Conservation (phyloP, 148 eudicot genomes). For the Rhododendron simsii region DNA sequence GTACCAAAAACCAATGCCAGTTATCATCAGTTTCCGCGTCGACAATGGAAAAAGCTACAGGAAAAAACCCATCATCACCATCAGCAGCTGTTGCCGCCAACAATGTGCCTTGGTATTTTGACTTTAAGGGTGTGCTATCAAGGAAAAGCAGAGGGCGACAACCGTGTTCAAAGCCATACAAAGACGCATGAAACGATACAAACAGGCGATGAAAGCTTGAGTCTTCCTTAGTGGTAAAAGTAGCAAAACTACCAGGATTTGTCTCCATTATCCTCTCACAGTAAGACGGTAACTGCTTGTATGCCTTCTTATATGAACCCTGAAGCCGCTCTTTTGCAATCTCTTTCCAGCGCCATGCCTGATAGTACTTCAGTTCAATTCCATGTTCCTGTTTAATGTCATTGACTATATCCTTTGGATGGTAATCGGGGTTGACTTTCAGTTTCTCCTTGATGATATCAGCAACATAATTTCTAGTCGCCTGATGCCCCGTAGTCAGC, state of each 20-base stretch:
- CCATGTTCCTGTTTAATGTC: slow-evolving; percentile 92
- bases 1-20: slow-evolving; percentile 86
- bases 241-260: slow-evolving; percentile 96
- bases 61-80: slow-evolving; percentile 86
- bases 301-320: slow-evolving; percentile 95
- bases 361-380: slow-evolving; percentile 80
- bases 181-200: slow-evolving; percentile 81
- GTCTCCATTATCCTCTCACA: slow-evolving; percentile 90
- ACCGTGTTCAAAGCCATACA: slow-evolving; percentile 79
- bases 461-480: slow-evolving; percentile 96
- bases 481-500: slow-evolving; percentile 65
- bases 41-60: slow-evolving; percentile 91
- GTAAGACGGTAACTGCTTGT: slow-evolving; percentile 67
- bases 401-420: slow-evolving; percentile 94
- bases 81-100: slow-evolving; percentile 88
- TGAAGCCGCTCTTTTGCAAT: slow-evolving; percentile 96
- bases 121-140: slow-evolving; percentile 69
- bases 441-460: slow-evolving; percentile 86
- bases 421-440: slow-evolving; percentile 72
- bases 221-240: slow-evolving; percentile 88
- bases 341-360: slow-evolving; percentile 99
- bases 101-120: slow-evolving; percentile 91
- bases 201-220: slow-evolving; percentile 89
- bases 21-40: slow-evolving; percentile 79
- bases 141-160: slow-evolving; percentile 92